phyloP scores from a whole-genome alignment of 208 protist genomes.

The Lotmaria passim region DNA sequence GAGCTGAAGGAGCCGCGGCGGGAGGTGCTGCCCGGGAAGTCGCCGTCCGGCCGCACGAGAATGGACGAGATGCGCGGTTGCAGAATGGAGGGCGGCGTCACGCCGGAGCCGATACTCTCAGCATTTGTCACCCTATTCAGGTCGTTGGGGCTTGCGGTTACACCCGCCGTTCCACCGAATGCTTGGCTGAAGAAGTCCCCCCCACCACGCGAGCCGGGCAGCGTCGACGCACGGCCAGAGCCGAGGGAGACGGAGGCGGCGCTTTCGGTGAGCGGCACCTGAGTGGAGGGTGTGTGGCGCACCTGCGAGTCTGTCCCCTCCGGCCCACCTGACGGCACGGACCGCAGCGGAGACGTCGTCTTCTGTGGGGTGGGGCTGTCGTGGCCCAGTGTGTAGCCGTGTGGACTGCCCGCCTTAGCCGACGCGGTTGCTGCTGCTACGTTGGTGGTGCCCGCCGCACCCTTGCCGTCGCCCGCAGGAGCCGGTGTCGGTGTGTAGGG shows the following conservation, averaged over 20 bases:
- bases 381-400: neutral
- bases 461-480: neutral
- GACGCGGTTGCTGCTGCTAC: too few relatives aligned
- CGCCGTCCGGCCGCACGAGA: neutral
- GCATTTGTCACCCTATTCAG: neutral
- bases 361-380: neutral
- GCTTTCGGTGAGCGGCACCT: neutral
- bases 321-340: neutral
- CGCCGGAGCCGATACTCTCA: neutral
- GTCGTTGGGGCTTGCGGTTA: neutral
- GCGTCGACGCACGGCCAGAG: neutral
- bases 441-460: too few relatives aligned
- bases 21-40: neutral
- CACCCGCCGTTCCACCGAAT: neutral
- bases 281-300: neutral
- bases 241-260: neutral
- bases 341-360: neutral
- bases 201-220: neutral
- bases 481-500: neutral
- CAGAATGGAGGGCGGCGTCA: neutral
- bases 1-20: constrained; percentile 7
- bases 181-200: constrained; percentile 10
- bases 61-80: constrained; percentile 8
- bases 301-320: neutral
- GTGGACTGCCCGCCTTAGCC: neutral